These are phyloP conservation scores for carrot (Daucus carota) DNA, from an alignment of 129 eudicot species.

Conservation along the genomic window DH1_v3.0 NC_030383.2:36323001-36323500, in stretches of 20 bases:
- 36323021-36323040: constrained; percentile 74
- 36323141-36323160: background rate
- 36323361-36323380: background rate
- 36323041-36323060: constrained; percentile 55
- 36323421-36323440: background rate
- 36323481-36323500: background rate
- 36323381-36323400: background rate
- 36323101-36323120: constrained; percentile 78
- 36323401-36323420: background rate
- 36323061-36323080: constrained; percentile 89
- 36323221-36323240: background rate
- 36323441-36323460: too few species aligned
- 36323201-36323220: background rate
- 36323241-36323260: background rate
- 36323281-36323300: background rate
- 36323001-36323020: constrained; percentile 80
- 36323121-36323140: constrained; percentile 9
- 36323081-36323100: constrained; percentile 90
- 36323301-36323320: background rate
- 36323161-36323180: background rate
- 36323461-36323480: background rate
- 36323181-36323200: background rate
- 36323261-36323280: background rate
- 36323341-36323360: background rate
- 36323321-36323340: background rate